Evolutionary conservation across 192 early-diverging fungal genomes (phyloP), one percentile per base, ranked within the genome.

Genomic region (Pilaira anomala): DNA sequence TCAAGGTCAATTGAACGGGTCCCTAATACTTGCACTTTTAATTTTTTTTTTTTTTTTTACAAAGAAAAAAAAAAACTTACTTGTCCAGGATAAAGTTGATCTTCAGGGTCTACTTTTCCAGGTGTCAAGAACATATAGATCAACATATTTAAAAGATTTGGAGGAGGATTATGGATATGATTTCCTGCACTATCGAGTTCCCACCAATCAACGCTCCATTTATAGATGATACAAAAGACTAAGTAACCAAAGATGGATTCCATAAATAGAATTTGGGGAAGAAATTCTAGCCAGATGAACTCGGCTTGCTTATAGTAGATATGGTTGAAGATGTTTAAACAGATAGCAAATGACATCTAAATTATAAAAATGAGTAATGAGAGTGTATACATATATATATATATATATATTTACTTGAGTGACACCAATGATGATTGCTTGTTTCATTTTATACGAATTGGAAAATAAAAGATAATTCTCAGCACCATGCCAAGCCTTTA

Each of bases 361-460:
- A 40, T 19, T 18, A 13, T 18, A 5, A 46, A 1, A 16, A 5
- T 45, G 3, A 45, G n/a, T 45, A 45, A n/a, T n/a, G n/a, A n/a
- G 12, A 45, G 2, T 45, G 42, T 45, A 2, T 14, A 3, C 13
- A 16, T 46, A 13, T 46, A 14, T 6, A 46, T 13, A 7, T 14
- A 5, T 14, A 9, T 36, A 9, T 12, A 45, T 8, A 46, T 14
- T 46, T n/a, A 46, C 44, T 6, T 46, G 97, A 64, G 96, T 82
- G 24, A 98, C 94, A 62, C 97, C 97, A 29, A 99, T 63, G 52
- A 99, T 83, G 68, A 99, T 88, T 4, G 94, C 91, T 88, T 93
- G 91, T 76, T 99, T 99, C 97, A 99, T 99, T 85, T 99, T 99
- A 84, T 99, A 99, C 50, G 96, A 97, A 78, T 99, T 99, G 51